Evolutionary conservation across 1,139 yeast genomes (phyloP).

Genomic region (Lodderomyces theae): DNA sequence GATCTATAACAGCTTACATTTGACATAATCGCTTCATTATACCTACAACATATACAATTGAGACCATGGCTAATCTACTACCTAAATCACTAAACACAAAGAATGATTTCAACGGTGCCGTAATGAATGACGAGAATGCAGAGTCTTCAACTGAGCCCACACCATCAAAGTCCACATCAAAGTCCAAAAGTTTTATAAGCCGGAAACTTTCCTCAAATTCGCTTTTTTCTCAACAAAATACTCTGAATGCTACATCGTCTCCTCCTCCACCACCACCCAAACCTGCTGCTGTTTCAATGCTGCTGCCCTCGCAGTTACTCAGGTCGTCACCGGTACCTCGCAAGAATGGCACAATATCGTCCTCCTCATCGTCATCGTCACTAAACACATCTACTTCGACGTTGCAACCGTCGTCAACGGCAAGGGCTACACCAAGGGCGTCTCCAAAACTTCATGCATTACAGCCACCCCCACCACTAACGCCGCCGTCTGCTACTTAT

Average conservation of each 20-base stretch:
- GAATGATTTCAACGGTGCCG: background rate
- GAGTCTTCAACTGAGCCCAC: background rate
- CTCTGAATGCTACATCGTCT: background rate
- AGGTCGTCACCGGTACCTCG: conserved; percentile 7
- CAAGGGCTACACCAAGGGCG: background rate
- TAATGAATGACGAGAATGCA: background rate
- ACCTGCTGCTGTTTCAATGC: conserved; percentile 1
- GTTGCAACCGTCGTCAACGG: conserved; percentile 5
- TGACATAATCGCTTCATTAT: no score
- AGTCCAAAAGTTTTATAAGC: conserved; percentile 1
- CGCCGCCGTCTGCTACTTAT: conserved; percentile 2
- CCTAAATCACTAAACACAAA: background rate
- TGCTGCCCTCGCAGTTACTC: conserved; percentile 10
- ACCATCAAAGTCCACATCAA: background rate
- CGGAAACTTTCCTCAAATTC: conserved; percentile 1
- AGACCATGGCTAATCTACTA: background rate
- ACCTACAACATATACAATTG: background rate
- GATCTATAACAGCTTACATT: no score
- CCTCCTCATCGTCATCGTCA: conserved; percentile 2
- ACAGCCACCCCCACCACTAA: conserved; percentile 1
- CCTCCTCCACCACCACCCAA: conserved; percentile 13
- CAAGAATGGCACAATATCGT: background rate
- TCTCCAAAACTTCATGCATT: conserved; percentile 2
- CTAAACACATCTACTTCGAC: conserved; percentile 3
- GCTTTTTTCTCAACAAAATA: background rate